phyloP scores from a whole-genome alignment of 2,329 filamentous ascomycete genomes.

The Aphanocladium album region DNA sequence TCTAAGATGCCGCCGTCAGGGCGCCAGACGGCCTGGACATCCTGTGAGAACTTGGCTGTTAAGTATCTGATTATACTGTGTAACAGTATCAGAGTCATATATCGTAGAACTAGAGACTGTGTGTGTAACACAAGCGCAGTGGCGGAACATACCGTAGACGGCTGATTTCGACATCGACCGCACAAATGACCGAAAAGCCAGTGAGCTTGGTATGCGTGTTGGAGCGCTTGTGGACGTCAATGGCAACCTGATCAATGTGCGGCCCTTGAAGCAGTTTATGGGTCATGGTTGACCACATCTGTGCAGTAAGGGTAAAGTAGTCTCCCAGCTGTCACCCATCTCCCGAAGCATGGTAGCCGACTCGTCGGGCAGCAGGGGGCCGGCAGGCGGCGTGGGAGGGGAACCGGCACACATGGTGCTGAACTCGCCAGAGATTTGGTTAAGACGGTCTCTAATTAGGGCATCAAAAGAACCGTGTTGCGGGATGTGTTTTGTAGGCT shows the following conservation, averaged over 20 bases:
- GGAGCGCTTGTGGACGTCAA: conserved; percentile 25
- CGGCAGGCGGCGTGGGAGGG: conserved; percentile 14
- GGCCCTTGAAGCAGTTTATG: conserved; percentile 28
- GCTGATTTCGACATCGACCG: conserved; percentile 28
- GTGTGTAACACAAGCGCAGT: neutral
- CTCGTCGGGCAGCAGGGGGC: conserved; percentile 11
- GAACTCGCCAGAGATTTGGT: neutral
- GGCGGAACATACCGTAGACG: conserved; percentile 28
- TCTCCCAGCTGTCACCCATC: conserved; percentile 34
- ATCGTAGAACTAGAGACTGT: neutral
- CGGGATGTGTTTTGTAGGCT: neutral
- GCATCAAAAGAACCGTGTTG: neutral
- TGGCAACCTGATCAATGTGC: conserved; percentile 26
- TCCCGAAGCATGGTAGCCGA: conserved; percentile 27
- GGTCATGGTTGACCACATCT: conserved; percentile 29
- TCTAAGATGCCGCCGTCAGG: conserved; percentile 12
- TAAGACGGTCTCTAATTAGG: conserved; percentile 7
- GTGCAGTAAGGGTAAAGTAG: conserved; percentile 30
- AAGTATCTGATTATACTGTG: conserved; percentile 31
- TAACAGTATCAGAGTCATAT: conserved; percentile 8
- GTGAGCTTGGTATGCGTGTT: conserved; percentile 21
- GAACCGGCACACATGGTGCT: conserved; percentile 5
- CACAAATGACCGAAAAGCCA: conserved; percentile 24
- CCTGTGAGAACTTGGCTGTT: conserved; percentile 28
- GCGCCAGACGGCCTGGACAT: conserved; percentile 29